Conservation (phyloP, 306 rosid species). For the Purshia tridentata region DNA sequence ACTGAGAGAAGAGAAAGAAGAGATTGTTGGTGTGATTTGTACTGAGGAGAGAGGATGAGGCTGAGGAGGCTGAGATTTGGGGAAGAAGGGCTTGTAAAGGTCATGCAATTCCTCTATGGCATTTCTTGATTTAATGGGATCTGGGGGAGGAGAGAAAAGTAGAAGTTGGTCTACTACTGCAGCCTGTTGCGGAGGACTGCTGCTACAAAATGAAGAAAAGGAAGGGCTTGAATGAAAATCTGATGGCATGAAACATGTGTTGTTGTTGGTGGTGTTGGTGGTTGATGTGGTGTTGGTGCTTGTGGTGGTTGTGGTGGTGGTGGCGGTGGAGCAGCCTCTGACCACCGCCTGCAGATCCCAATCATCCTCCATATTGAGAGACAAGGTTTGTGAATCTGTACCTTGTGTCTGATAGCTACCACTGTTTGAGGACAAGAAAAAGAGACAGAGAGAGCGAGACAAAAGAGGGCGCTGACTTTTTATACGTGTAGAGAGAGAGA, state of each 20-base stretch:
- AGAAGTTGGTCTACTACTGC: slow-evolving; percentile 29
- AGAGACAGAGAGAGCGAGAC: slow-evolving; percentile 32
- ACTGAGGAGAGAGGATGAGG: slow-evolving; percentile 19
- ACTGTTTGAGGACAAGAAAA: not conserved
- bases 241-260: slow-evolving; percentile 11
- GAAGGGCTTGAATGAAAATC: slow-evolving; percentile 19
- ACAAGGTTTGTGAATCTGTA: slow-evolving; percentile 44
- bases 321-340: slow-evolving; percentile 59
- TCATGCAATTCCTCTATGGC: slow-evolving; percentile 71
- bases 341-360: slow-evolving; percentile 97
- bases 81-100: slow-evolving; percentile 81
- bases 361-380: slow-evolving; percentile 57
- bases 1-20: not conserved
- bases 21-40: not conserved
- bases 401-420: slow-evolving; percentile 24
- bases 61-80: slow-evolving; percentile 44
- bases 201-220: slow-evolving; percentile 26
- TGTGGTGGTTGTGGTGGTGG: slow-evolving; percentile 8
- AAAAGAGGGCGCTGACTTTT: slow-evolving; percentile 69
- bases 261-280: not conserved
- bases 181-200: slow-evolving; percentile 1
- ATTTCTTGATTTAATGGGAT: slow-evolving; percentile 40
- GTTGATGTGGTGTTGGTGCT: slow-evolving; percentile 10
- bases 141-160: slow-evolving; percentile 32
- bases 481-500: not conserved